These are phyloP conservation scores for Zygosaccharomyces bisporus DNA, from an alignment of 805 yeast genomes.

Conservation along the genomic window DNA sequence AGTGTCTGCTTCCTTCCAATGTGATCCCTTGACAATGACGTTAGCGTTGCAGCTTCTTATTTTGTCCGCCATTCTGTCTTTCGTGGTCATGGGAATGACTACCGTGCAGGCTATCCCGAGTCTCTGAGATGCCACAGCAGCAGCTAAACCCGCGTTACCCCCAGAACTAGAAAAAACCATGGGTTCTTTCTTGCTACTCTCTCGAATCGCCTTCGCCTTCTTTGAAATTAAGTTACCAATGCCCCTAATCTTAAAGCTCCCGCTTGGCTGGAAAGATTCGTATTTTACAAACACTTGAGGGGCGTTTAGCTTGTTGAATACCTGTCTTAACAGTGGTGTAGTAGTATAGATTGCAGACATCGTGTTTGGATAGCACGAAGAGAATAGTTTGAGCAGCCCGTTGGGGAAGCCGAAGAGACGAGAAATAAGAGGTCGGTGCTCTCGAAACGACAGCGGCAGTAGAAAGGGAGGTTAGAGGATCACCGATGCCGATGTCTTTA, in stretches of 20 bases:
- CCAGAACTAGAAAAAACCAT: slow-evolving; percentile 50
- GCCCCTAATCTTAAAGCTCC: slow-evolving; percentile 54
- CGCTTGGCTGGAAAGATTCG: slow-evolving; percentile 51
- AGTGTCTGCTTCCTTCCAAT: slow-evolving; percentile 49
- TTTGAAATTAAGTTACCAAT: slow-evolving; percentile 43
- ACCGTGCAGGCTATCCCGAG: slow-evolving; percentile 49
- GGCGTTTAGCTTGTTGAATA: slow-evolving; percentile 2
- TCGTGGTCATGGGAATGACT: slow-evolving; percentile 51
- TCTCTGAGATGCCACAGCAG: slow-evolving; percentile 37
- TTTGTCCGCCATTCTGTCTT: slow-evolving; percentile 41
- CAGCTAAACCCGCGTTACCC: slow-evolving; percentile 51
- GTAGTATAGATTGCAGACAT: slow-evolving; percentile 8
- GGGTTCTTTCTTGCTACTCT: slow-evolving; percentile 26
- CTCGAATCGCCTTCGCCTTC: slow-evolving; percentile 30
- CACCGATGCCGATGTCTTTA: no score
- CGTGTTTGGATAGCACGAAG: background rate
- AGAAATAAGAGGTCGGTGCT: no score
- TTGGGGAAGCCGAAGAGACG: no score
- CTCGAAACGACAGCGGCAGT: no score
- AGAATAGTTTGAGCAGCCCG: no score
- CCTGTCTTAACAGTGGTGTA: slow-evolving; percentile 15
- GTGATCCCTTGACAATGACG: slow-evolving; percentile 43
- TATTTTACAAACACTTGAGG: slow-evolving; percentile 42
- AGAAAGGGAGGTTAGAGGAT: no score
- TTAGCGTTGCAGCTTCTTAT: slow-evolving; percentile 47